Evolutionary conservation across 148 eudicot genomes (phyloP).

Genomic region (Hydrangea macrophylla): DNA sequence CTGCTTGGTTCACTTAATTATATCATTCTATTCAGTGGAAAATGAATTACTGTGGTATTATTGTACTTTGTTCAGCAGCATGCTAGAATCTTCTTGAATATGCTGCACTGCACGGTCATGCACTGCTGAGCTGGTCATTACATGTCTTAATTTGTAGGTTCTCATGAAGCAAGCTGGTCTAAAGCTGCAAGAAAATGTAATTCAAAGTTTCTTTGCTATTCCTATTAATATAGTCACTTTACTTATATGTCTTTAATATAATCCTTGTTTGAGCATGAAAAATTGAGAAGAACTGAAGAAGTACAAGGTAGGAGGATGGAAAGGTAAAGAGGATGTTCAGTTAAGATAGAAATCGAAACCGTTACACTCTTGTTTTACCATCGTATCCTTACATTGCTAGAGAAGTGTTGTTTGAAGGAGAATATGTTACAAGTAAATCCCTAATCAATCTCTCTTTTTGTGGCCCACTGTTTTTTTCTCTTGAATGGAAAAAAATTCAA

Average conservation of each 20-base stretch:
- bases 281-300: no score
- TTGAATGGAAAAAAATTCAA: no score
- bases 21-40: no score
- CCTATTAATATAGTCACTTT: background rate
- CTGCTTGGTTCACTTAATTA: constrained; percentile 3
- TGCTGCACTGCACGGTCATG: background rate
- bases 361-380: no score
- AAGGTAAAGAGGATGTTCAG: background rate
- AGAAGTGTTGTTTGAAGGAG: no score
- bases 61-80: background rate
- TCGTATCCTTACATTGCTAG: no score
- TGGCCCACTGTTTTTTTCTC: no score
- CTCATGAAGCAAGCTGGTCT: constrained; percentile 96
- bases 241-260: background rate
- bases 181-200: constrained; percentile 78
- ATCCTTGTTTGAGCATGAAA: background rate
- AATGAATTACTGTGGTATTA: background rate
- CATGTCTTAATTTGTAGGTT: constrained; percentile 49
- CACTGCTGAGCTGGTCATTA: constrained; percentile 3
- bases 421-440: no score
- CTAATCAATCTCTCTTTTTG: no score
- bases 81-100: background rate
- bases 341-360: no score
- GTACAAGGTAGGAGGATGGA: background rate
- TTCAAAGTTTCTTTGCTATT: background rate